These are phyloP conservation scores for Aspergillus sp. DNA, from an alignment of 2,329 filamentous ascomycete genomes.

Conservation along the genomic window DNA sequence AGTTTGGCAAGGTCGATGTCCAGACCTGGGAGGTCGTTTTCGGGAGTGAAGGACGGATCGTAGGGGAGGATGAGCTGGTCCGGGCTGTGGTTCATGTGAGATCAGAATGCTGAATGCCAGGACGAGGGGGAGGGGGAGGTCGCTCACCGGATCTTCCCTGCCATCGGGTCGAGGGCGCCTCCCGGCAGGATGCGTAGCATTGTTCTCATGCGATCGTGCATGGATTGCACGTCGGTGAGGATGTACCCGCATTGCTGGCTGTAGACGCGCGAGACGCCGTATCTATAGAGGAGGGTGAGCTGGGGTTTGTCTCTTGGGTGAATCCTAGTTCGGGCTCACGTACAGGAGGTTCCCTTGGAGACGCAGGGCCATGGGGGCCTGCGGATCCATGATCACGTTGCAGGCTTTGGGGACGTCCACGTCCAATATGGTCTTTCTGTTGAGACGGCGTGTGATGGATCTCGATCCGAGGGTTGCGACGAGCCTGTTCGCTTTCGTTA, in stretches of 20 bases:
- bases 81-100: constrained; percentile 32
- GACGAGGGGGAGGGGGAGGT: constrained; percentile 25
- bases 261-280: constrained; percentile 81
- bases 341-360: constrained; percentile 85
- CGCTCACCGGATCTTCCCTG: constrained; percentile 67
- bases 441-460: constrained; percentile 69
- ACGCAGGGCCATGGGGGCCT: constrained; percentile 82
- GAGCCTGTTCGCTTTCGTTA: constrained; percentile 60
- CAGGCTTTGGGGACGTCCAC: constrained; percentile 87
- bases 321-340: constrained; percentile 17
- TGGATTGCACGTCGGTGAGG: constrained; percentile 73
- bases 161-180: constrained; percentile 66
- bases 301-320: background rate
- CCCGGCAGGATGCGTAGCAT: constrained; percentile 60
- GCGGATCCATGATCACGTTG: constrained; percentile 79
- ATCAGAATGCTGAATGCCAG: background rate
- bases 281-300: constrained; percentile 42
- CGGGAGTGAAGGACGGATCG: constrained; percentile 76
- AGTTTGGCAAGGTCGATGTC: constrained; percentile 53
- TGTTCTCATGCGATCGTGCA: constrained; percentile 69
- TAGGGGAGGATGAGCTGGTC: constrained; percentile 76
- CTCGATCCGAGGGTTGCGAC: constrained; percentile 82
- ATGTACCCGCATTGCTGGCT: constrained; percentile 85
- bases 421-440: constrained; percentile 80
- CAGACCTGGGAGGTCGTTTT: constrained; percentile 60